Conservation (phyloP, 2,329 filamentous ascomycete species). For the Keithomyces neogunnii region DNA sequence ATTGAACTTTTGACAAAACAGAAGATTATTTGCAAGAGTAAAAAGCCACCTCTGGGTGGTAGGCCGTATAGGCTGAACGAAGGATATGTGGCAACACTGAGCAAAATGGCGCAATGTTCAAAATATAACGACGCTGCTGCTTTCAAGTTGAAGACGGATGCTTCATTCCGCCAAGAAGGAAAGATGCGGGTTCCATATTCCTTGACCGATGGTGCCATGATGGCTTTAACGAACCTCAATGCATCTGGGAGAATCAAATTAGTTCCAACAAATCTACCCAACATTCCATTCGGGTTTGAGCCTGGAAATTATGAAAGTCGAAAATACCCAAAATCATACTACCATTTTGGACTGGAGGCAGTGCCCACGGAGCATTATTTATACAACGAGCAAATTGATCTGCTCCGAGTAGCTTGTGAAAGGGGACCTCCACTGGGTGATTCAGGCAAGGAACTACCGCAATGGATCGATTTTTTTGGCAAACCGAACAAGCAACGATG, state of each 20-base stretch:
- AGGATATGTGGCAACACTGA: constrained; percentile 46
- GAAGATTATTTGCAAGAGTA: constrained; percentile 51
- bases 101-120: constrained; percentile 43
- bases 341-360: constrained; percentile 55
- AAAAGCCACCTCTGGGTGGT: constrained; percentile 47
- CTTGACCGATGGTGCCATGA: constrained; percentile 55
- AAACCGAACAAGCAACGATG: constrained; percentile 50
- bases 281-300: constrained; percentile 61
- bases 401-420: constrained; percentile 25
- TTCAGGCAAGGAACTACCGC: constrained; percentile 46
- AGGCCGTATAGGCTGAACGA: constrained; percentile 56
- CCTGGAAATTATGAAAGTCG: constrained; percentile 64
- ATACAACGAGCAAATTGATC: constrained; percentile 40
- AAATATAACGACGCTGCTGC: constrained; percentile 50
- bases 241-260: constrained; percentile 48
- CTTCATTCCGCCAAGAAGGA: constrained; percentile 35
- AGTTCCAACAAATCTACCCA: constrained; percentile 44
- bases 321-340: constrained; percentile 55
- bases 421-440: constrained; percentile 34
- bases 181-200: constrained; percentile 43
- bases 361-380: constrained; percentile 56
- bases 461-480: constrained; percentile 66
- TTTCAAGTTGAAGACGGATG: constrained; percentile 54
- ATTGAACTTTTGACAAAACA: constrained; percentile 39
- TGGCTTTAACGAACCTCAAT: constrained; percentile 59